Evolutionary conservation across 441 rosid genomes (phyloP).

Genomic region (Populus tomentosa): DNA sequence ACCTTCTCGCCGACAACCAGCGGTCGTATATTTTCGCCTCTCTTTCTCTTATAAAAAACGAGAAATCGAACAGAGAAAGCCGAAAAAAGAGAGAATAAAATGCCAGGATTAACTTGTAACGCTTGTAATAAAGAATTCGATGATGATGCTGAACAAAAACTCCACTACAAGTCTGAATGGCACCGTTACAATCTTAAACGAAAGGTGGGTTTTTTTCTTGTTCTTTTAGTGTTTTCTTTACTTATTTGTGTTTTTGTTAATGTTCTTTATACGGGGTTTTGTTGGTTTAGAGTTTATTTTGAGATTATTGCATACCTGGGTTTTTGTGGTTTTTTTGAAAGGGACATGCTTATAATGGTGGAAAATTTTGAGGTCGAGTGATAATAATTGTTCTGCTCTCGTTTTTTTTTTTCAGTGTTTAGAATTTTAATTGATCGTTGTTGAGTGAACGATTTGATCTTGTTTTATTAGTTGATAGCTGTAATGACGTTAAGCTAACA

Average conservation of each 20-base stretch:
- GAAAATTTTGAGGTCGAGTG: neutral
- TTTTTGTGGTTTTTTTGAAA: neutral
- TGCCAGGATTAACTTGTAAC: conserved; percentile 80
- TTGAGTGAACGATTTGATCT: neutral
- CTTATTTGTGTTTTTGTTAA: neutral
- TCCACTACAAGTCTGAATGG: conserved; percentile 96
- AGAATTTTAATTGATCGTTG: neutral
- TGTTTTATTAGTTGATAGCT: neutral
- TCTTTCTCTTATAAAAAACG: neutral
- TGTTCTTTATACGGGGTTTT: neutral
- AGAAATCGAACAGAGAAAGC: neutral
- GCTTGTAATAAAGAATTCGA: conserved; percentile 79
- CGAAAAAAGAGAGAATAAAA: conserved; percentile 11
- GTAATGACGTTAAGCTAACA: neutral
- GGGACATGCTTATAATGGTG: neutral
- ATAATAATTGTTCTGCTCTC: neutral
- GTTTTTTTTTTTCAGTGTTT: neutral
- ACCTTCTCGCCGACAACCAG: conserved; percentile 22
- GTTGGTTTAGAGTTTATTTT: neutral
- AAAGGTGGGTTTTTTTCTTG: conserved; percentile 43
- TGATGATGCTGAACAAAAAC: conserved; percentile 69
- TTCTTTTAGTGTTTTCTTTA: neutral
- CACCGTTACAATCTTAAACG: conserved; percentile 98
- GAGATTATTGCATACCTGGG: neutral
- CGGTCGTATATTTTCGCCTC: conserved; percentile 17